phyloP scores from a whole-genome alignment of 192 early-diverging fungal genomes.

The Gamsiella multidivaricata region DNA sequence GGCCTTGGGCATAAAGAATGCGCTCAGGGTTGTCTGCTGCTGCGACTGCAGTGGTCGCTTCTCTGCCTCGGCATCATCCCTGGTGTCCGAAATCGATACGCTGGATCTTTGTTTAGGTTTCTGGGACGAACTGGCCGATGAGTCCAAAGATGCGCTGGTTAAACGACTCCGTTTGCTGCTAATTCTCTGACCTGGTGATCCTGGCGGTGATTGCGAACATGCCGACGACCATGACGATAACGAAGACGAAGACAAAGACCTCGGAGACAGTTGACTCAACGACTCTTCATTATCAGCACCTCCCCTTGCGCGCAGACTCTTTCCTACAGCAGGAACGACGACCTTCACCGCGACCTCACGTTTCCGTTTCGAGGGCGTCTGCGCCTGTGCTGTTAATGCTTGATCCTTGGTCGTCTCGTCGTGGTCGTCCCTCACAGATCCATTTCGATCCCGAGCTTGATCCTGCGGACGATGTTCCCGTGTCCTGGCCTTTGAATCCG shows the following conservation, averaged over 20 bases:
- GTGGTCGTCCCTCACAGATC: neutral
- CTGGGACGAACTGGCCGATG: no score
- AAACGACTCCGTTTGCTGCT: constrained; percentile 7
- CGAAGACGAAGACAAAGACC: neutral
- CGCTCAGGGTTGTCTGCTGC: constrained; percentile 25
- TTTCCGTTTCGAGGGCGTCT: constrained; percentile 12
- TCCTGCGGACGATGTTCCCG: no score
- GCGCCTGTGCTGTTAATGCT: neutral
- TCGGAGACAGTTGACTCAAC: neutral
- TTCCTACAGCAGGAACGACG: neutral
- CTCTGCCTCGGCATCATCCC: neutral
- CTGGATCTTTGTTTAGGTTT: no score
- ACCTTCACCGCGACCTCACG: constrained; percentile 3
- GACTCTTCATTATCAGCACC: neutral
- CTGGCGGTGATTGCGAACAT: no score
- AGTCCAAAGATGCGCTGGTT: no score
- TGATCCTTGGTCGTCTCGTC: neutral
- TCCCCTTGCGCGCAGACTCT: neutral
- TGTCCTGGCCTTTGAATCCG: neutral
- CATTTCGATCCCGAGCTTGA: no score
- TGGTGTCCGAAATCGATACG: neutral
- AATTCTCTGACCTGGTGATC: constrained; percentile 13
- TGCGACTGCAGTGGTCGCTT: constrained; percentile 9
- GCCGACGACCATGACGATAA: no score
- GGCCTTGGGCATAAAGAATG: constrained; percentile 26